Base-by-base conservation (phyloP, 495 filamentous ascomycete genomes). In the Corynascus novoguineensis region DNA sequence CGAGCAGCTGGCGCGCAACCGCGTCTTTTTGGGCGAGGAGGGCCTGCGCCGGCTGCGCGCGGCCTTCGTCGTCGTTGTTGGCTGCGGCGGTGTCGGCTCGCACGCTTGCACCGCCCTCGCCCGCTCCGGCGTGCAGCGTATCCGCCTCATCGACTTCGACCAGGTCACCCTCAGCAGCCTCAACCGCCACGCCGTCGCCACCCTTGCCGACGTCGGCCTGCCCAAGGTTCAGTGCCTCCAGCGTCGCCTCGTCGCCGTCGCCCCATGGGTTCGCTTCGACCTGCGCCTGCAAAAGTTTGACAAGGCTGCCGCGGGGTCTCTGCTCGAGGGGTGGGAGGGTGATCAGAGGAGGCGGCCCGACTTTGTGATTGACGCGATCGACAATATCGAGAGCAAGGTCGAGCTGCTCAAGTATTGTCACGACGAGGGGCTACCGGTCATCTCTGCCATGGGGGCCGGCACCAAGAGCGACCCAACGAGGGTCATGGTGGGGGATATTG, bases 351-450 rank as follows among this genome's bases (percentile, higher is more conserved):
- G 81, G 54, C 78, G 76, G 63, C 90, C 90, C 2, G 87, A 91
- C 63, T 99, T 85, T 59, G 85, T 99, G 5, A 82, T 99, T 24
- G 93, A 99, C 72, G 95, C 93, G 14, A 99, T 99, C 59, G 93
- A 99, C 65, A 97, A 99, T 68, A 97, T 97, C 57, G 86, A 92
- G 22, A 95, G 90, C 50, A 99, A 99, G 73, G 93, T 97, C 15
- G 87, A 88, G 51, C 69, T 99, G 52, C 76, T 99, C 51, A 83
- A 88, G 69, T 96, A 95, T 69, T 99, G 93, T 70, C 76, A 89
- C 58, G 75, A 84, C 53, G 79, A 88, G 58, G 76, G 76, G 0
- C 73, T 97, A 19, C 86, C 81, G 0, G 88, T 98, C 5, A 88
- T 99, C 55, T 91, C 89, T 10, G 90, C 90, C 6, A 99, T 97